Conservation (phyloP, 2,329 filamentous ascomycete genomes). For the Arachnopeziza araneosa region DNA sequence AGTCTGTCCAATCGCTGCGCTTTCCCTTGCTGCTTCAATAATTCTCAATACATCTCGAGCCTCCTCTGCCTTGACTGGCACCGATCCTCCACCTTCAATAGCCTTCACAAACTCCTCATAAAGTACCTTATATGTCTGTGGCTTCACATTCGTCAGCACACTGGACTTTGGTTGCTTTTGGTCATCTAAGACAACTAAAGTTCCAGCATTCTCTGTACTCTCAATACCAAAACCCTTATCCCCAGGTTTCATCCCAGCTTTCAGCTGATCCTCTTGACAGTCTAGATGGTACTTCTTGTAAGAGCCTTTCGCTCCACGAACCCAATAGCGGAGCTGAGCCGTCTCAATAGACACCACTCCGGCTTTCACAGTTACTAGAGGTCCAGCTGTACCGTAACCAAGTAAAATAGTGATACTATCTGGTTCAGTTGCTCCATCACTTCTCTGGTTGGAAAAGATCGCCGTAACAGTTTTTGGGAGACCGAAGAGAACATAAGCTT, state of each 20-base stretch:
- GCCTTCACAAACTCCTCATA: slow-evolving; percentile 53
- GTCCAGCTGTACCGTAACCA: slow-evolving; percentile 52
- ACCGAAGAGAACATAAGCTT: slow-evolving; percentile 66
- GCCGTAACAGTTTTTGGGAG: slow-evolving; percentile 61
- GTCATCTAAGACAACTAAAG: slow-evolving; percentile 47
- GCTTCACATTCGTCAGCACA: slow-evolving; percentile 52
- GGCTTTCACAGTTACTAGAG: slow-evolving; percentile 65
- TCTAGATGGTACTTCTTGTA: slow-evolving; percentile 70
- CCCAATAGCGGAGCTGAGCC: slow-evolving; percentile 70
- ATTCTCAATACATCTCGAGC: slow-evolving; percentile 48
- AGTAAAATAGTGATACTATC: slow-evolving; percentile 60
- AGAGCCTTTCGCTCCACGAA: slow-evolving; percentile 67
- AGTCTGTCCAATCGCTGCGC: slow-evolving; percentile 42
- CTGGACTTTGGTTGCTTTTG: slow-evolving; percentile 44
- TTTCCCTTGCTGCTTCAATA: slow-evolving; percentile 50
- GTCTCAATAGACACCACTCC: slow-evolving; percentile 63
- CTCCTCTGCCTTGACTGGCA: slow-evolving; percentile 49
- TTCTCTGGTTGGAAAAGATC: slow-evolving; percentile 61
- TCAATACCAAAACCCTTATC: slow-evolving; percentile 63
- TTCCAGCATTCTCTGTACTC: slow-evolving; percentile 50
- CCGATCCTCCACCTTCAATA: slow-evolving; percentile 39
- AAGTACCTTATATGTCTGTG: slow-evolving; percentile 62
- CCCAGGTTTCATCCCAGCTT: slow-evolving; percentile 53
- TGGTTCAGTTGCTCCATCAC: slow-evolving; percentile 43
- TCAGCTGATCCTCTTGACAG: slow-evolving; percentile 69